Evolutionary conservation across 805 yeast species (phyloP).

Genomic region (Candida pseudofarinosa): DNA sequence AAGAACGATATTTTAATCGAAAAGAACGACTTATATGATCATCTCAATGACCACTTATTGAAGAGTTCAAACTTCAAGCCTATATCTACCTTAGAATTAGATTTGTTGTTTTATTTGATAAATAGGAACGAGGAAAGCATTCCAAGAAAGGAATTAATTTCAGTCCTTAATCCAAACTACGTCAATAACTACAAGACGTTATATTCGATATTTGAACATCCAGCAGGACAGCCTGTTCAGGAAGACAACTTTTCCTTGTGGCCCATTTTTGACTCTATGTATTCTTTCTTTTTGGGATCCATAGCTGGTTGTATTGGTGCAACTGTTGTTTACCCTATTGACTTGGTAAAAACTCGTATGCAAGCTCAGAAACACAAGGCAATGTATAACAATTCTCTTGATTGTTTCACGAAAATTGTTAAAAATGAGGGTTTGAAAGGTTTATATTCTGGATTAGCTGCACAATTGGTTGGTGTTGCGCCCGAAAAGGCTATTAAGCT

Average conservation of each 20-base stretch:
- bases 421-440: conserved; percentile 78
- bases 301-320: conserved; percentile 98
- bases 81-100: conserved; percentile 35
- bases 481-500: conserved; percentile 97
- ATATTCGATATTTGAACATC: conserved; percentile 38
- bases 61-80: conserved; percentile 43
- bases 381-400: conserved; percentile 73
- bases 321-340: conserved; percentile 96
- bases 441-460: conserved; percentile 86
- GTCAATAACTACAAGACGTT: conserved; percentile 32
- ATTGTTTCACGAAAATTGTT: conserved; percentile 79
- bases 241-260: conserved; percentile 41
- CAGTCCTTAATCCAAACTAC: conserved; percentile 56
- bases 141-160: conserved; percentile 38
- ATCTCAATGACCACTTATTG: conserved; percentile 41
- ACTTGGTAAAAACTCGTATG: conserved; percentile 93
- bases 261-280: conserved; percentile 65
- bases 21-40: conserved; percentile 37
- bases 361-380: conserved; percentile 83
- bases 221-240: conserved; percentile 34
- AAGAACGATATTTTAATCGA: conserved; percentile 39
- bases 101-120: conserved; percentile 38
- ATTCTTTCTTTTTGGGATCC: conserved; percentile 87
- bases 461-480: conserved; percentile 95
- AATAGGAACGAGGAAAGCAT: conserved; percentile 36